A percentile compares a stretch with the other conserved stretches of the same genome.
Conservation (phyloP, 2,329 filamentous ascomycete genomes). For the Pestalotiopsis sp. region DNA sequence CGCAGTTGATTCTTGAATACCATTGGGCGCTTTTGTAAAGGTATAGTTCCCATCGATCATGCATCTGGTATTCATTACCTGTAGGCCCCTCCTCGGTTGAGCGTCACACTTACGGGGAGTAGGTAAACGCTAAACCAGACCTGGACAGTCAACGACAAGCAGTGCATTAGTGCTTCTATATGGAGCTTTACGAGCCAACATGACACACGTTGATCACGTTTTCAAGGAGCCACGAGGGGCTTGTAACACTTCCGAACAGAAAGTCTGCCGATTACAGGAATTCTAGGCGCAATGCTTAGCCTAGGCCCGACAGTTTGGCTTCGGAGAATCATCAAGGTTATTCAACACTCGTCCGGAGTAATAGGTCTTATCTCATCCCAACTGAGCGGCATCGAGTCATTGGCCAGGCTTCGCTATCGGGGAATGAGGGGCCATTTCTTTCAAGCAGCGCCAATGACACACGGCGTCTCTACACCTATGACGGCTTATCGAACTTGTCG, state of each 20-base stretch:
- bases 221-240: neutral
- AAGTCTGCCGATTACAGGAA: neutral
- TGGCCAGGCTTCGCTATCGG: neutral
- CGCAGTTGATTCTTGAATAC: no score
- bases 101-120: neutral
- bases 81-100: neutral
- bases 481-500: conserved; percentile 4
- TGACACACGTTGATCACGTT: no score
- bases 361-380: neutral
- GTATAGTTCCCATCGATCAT: no score
- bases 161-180: neutral
- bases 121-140: neutral
- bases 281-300: neutral
- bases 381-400: neutral
- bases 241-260: neutral
- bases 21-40: no score
- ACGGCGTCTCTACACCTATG: neutral
- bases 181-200: no score
- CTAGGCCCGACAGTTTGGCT: no score
- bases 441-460: conserved; percentile 4
- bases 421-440: neutral
- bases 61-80: no score
- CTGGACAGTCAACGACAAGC: neutral
- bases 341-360: neutral
- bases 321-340: no score